Evolutionary conservation across 2,329 filamentous ascomycete genomes (phyloP), one percentile per base, ranked within the genome.

Genomic region (Setomelanomma holmii): DNA sequence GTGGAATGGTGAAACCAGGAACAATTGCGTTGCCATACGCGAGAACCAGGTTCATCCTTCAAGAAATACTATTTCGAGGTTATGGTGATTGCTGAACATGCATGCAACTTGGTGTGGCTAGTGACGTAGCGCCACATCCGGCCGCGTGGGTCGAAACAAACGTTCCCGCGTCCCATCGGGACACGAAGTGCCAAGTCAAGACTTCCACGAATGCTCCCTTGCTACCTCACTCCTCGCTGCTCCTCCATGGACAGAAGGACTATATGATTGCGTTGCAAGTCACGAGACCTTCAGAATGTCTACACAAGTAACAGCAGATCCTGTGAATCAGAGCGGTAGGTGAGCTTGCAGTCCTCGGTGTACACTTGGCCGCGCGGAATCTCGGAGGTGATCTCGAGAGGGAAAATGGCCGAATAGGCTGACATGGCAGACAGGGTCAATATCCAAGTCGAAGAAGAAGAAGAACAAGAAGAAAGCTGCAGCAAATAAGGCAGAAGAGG

Each of bases 381-480:
- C 14, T 30, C 14, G 21, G 43, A 24, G 21, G 21, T 39, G 23
- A 11, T 17, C 17, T 35, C 10, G 30, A 16, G 36, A 12, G 24
- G 23, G 14, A 23, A 34, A 17, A n/a, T n/a, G n/a, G n/a, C n/a
- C n/a, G n/a, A 12, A 33, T 22, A 10, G 4, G 7, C 17, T 30
- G 51, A 71, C 61, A 16, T 14, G 30, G 5, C 41, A 36, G 17
- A 20, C 43, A 75, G 72, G 66, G 21, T 53, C 64, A 24, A 44
- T 64, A 4, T 68, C 70, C 12, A 76, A 75, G 49, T 73, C 68
- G 30, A 74, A 73, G 44, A 76, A 75, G 64, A 76, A 74, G 68
- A 74, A 71, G 66, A 75, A 70, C 41, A 75, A 74, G 66, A 75
- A 73, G 67, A 75, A 75, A 61, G 43, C 35, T 64, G 50, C 19